These are phyloP conservation scores for Apiotrichum mycotoxinovorans DNA, from an alignment of 1,284 basidiomycete genomes.

Conservation along the genomic window DNA sequence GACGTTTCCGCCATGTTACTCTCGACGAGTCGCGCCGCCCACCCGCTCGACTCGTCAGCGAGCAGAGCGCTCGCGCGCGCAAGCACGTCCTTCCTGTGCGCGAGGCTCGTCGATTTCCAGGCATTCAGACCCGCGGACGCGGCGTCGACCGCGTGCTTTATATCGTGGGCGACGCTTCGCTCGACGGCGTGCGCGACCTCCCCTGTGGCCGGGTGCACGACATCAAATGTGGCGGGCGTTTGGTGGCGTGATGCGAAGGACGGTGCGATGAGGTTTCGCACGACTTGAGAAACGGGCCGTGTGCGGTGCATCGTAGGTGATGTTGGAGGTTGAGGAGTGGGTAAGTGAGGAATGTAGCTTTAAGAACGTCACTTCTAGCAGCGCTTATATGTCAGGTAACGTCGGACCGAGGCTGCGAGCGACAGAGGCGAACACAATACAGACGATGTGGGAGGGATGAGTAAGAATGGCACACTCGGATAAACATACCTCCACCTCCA, in stretches of 20 bases:
- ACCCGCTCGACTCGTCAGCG: conserved; percentile 12
- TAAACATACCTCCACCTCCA: no score
- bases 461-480: no score
- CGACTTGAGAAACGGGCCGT: background rate
- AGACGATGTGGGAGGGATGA: no score
- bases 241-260: background rate
- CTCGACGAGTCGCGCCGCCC: conserved; percentile 11
- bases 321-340: background rate
- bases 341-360: no score
- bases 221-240: conserved; percentile 5
- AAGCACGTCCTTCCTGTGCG: conserved; percentile 14
- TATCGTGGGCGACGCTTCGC: conserved; percentile 4
- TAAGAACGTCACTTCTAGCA: no score
- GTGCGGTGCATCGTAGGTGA: background rate
- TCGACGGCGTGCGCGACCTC: conserved; percentile 11
- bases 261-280: background rate
- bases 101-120: conserved; percentile 14
- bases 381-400: no score
- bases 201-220: conserved; percentile 17
- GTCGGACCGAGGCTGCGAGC: no score
- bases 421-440: no score
- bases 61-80: conserved; percentile 12
- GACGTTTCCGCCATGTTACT: conserved; percentile 20
- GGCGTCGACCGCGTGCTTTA: conserved; percentile 9
- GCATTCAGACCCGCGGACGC: conserved; percentile 2